Base-by-base conservation (phyloP, 2,329 filamentous ascomycete species). In the Seiridium cupressi region DNA sequence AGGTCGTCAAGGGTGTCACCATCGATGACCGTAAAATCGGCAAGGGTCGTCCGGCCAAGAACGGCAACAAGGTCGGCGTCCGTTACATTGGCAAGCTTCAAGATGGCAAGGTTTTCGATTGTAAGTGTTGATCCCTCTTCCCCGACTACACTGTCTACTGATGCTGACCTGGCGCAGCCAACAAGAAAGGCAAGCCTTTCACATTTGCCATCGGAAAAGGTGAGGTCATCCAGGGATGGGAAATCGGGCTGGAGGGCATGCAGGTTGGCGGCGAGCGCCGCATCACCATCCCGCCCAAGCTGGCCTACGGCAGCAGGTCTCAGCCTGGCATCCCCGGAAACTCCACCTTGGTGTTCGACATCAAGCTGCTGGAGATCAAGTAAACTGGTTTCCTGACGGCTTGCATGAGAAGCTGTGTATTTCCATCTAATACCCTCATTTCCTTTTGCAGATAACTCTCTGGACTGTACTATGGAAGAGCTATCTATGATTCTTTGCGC, bases 161-260 rank as follows among this genome's bases (percentile, higher is more conserved):
- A 36, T 42, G 35, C 55, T 58, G 42, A 58, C 46, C 18, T 42
- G 31, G 3, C 65, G 48, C 70, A 93, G 92, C 93, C 77, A 98
- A 99, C 86, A 99, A 98, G 86, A 97, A 96, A 83, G 95, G 95
- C 71, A 93, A 96, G 82, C 94, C 96, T 61, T 99, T 99, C 82
- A 85, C 85, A 67, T 98, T 98, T 87, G 96, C 94, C 84, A 88
- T 96, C 63, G 96, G 95, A 68, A 87, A 89, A 74, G 93, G 93
- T 63, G 92, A 98, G 77, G 96, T 99, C 71, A 99, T 99, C 83
- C 95, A 96, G 85, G 95, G 95, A 68, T 98, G 95, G 96, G 96
- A 99, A 76, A 86, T 98, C 66, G 95, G 95, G 79, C 82, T 99
- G 68, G 84, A 85, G 68, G 96, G 96, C 78, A 97, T 99, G 92